Evolutionary conservation across 2,329 filamentous ascomycete genomes (phyloP).

Genomic region (Penicillium sp.): DNA sequence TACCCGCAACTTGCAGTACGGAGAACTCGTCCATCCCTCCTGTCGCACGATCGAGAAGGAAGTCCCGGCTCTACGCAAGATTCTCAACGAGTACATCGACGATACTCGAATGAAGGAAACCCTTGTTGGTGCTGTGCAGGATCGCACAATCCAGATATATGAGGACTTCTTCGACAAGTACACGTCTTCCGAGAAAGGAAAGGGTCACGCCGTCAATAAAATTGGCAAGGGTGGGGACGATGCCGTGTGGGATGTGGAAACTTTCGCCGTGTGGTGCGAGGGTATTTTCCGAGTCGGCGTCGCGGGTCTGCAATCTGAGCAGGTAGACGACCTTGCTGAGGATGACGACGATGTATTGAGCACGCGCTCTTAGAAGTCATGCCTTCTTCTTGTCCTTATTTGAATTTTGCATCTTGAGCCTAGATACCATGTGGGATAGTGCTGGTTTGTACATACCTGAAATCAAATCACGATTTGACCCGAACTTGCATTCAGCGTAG

Average conservation of each 20-base stretch:
- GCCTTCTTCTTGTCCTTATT: conserved; percentile 16
- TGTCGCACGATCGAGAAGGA: conserved; percentile 64
- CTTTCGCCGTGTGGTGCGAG: conserved; percentile 68
- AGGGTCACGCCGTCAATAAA: conserved; percentile 44
- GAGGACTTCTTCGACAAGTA: conserved; percentile 68
- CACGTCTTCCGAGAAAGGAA: conserved; percentile 47
- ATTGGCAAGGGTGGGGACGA: conserved; percentile 68
- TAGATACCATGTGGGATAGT: conserved; percentile 13
- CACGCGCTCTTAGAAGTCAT: conserved; percentile 22
- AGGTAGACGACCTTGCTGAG: conserved; percentile 31
- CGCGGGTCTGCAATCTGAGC: conserved; percentile 38
- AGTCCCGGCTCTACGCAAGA: conserved; percentile 60
- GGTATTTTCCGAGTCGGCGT: conserved; percentile 64
- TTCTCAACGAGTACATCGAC: conserved; percentile 68
- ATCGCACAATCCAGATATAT: conserved; percentile 66
- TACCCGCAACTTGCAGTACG: conserved; percentile 46
- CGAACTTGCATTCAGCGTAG: not conserved
- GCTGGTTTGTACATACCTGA: conserved; percentile 13
- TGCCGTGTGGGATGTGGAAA: conserved; percentile 69
- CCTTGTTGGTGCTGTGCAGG: conserved; percentile 69
- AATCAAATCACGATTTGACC: not conserved
- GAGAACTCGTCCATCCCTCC: conserved; percentile 55
- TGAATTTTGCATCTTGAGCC: conserved; percentile 22
- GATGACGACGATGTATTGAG: conserved; percentile 38
- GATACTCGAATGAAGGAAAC: conserved; percentile 70